Conservation (phyloP, 345 rosid species). For the Aethionema arabicum region DNA sequence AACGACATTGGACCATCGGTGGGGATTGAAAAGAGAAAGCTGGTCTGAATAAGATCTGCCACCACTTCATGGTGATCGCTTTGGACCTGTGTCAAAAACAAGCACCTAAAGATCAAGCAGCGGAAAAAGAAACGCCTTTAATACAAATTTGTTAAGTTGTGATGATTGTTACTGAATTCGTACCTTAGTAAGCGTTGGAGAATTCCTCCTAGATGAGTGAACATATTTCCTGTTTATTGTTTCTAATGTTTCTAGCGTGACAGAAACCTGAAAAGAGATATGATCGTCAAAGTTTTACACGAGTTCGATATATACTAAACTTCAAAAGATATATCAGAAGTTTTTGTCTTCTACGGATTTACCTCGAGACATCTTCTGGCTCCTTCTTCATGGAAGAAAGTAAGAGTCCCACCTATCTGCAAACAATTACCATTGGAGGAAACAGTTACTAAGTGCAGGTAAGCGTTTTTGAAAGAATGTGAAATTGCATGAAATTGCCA, state of each 20-base stretch:
- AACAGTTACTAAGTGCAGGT: constrained; percentile 18
- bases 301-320: background rate
- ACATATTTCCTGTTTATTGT: constrained; percentile 60
- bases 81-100: constrained; percentile 57
- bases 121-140: background rate
- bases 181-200: constrained; percentile 87
- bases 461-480: background rate
- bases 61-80: constrained; percentile 95
- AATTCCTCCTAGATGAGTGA: constrained; percentile 87
- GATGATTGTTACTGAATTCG: background rate
- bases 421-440: constrained; percentile 24
- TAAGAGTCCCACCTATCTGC: constrained; percentile 97
- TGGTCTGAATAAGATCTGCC: constrained; percentile 89
- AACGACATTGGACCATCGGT: constrained; percentile 98
- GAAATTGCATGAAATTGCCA: constrained; percentile 21
- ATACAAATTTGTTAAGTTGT: background rate
- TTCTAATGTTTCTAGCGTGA: constrained; percentile 87
- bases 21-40: constrained; percentile 95
- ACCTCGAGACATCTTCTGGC: constrained; percentile 96
- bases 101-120: constrained; percentile 11
- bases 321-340: constrained; percentile 3
- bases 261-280: constrained; percentile 54
- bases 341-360: constrained; percentile 23
- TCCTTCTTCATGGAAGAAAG: constrained; percentile 88
- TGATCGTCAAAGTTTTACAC: background rate